A percentile compares a stretch with the other conserved stretches of the same genome.
These are phyloP conservation scores for Linderina pennispora DNA, from an alignment of 192 early-diverging fungal genomes.

Conservation along the genomic window DNA sequence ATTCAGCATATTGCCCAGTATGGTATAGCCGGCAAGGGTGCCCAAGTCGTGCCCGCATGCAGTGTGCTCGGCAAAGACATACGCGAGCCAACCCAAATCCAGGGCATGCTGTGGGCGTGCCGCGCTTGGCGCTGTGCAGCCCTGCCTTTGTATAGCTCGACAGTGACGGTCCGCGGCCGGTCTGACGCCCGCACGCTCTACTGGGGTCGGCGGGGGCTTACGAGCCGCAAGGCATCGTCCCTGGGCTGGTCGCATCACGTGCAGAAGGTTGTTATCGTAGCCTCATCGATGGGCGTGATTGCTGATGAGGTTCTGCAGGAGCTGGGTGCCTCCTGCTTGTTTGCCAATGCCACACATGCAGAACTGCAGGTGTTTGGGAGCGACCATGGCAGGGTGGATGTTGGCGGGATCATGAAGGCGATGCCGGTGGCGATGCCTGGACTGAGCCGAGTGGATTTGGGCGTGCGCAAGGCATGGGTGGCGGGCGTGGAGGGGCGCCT, in stretches of 20 bases:
- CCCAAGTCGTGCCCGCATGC: too few relatives aligned
- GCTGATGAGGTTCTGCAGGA: background rate
- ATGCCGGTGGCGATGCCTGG: too few relatives aligned
- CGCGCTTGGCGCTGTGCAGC: constrained; percentile 14
- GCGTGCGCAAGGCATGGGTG: too few relatives aligned
- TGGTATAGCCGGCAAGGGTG: too few relatives aligned
- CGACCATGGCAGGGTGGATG: background rate
- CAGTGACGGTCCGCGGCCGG: constrained; percentile 4
- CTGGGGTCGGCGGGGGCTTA: constrained; percentile 17
- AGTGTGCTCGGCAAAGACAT: too few relatives aligned
- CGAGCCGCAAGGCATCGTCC: constrained; percentile 5
- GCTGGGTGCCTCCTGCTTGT: background rate
- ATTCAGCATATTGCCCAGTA: too few relatives aligned
- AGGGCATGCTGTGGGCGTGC: constrained; percentile 5
- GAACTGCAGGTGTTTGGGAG: constrained; percentile 5
- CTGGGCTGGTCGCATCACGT: constrained; percentile 21
- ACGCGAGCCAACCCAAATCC: constrained; percentile 12
- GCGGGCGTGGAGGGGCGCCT: too few relatives aligned
- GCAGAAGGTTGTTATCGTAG: background rate
- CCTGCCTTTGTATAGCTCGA: constrained; percentile 12
- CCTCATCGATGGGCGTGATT: background rate
- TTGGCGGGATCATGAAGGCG: too few relatives aligned
- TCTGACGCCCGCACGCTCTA: constrained; percentile 10
- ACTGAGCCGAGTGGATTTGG: too few relatives aligned
- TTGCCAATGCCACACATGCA: constrained; percentile 8